phyloP scores from a whole-genome alignment of 768 basidiomycete species.

The Macrolepiota dolichaula region DNA sequence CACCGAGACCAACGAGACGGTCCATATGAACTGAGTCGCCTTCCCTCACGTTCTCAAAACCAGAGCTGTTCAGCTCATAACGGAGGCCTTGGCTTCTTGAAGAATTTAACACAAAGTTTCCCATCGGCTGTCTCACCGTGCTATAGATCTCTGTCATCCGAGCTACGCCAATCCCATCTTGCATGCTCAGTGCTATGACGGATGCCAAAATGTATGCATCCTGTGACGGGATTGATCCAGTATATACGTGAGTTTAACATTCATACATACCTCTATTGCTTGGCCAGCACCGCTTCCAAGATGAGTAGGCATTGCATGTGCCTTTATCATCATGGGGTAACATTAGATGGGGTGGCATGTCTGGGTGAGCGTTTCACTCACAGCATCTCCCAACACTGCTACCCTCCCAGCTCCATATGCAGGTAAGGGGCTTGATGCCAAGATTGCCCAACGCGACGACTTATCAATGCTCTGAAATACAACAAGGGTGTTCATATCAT shows the following conservation, averaged over 20 bases:
- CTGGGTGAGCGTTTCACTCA: slow-evolving; percentile 15
- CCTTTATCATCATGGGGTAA: slow-evolving; percentile 16
- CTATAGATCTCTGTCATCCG: slow-evolving; percentile 20
- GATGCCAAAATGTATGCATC: slow-evolving; percentile 28
- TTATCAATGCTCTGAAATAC: slow-evolving; percentile 26
- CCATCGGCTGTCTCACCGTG: slow-evolving; percentile 34
- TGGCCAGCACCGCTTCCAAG: slow-evolving; percentile 49
- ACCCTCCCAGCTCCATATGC: slow-evolving; percentile 33
- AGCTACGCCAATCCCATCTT: slow-evolving; percentile 24
- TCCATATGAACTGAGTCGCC: slow-evolving; percentile 6
- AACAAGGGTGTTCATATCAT: not conserved
- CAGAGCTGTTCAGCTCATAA: slow-evolving; percentile 18
- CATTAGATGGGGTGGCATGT: not conserved
- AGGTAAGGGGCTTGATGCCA: slow-evolving; percentile 33
- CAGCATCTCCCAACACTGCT: slow-evolving; percentile 46
- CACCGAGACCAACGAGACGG: not conserved
- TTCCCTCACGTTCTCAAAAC: slow-evolving; percentile 15
- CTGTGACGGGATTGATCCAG: slow-evolving; percentile 12
- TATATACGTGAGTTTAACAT: not conserved
- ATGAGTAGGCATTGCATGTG: slow-evolving; percentile 45
- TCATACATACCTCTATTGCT: slow-evolving; percentile 36
- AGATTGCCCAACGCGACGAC: slow-evolving; percentile 38
- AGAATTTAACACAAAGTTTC: slow-evolving; percentile 22
- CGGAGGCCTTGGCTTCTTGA: slow-evolving; percentile 19
- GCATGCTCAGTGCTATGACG: slow-evolving; percentile 15